A percentile compares a stretch with the other conserved stretches of the same genome.
Conservation (phyloP, 768 basidiomycete genomes). For the Lyophyllum atratum region DNA sequence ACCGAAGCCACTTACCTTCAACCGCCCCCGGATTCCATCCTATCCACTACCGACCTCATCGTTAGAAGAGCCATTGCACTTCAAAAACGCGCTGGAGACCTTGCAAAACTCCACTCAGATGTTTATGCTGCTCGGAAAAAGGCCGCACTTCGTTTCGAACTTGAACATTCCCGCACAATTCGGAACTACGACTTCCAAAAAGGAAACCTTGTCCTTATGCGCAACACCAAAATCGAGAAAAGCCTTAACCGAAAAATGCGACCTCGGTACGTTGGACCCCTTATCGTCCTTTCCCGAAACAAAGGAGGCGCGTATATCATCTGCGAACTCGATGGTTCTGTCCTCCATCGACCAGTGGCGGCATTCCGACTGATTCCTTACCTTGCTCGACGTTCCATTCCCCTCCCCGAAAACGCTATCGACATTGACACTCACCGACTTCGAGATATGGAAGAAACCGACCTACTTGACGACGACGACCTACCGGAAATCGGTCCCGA, state of each 20-base stretch:
- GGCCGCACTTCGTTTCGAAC: constrained; percentile 17
- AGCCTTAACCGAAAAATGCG: constrained; percentile 29
- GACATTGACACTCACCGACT: background rate
- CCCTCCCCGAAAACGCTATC: background rate
- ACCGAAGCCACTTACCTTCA: constrained; percentile 32
- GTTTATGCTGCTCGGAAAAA: constrained; percentile 14
- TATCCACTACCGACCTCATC: constrained; percentile 26
- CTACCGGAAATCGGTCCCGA: background rate
- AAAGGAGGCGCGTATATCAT: constrained; percentile 31
- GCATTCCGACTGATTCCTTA: constrained; percentile 31
- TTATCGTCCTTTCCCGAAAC: constrained; percentile 29
- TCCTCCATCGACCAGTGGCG: constrained; percentile 24
- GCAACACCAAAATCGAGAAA: constrained; percentile 33
- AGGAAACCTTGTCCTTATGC: constrained; percentile 35
- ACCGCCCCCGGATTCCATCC: constrained; percentile 15
- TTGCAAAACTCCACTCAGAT: constrained; percentile 12
- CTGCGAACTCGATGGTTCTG: constrained; percentile 29
- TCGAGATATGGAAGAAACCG: background rate
- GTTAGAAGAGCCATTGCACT: constrained; percentile 21
- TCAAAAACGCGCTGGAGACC: constrained; percentile 19
- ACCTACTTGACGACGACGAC: background rate
- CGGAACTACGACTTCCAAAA: constrained; percentile 25
- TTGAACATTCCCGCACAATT: constrained; percentile 21
- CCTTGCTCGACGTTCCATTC: constrained; percentile 6
- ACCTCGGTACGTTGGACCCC: constrained; percentile 40